Evolutionary conservation across 1,139 yeast species (phyloP).

Genomic region (Hanseniaspora uvarum): DNA sequence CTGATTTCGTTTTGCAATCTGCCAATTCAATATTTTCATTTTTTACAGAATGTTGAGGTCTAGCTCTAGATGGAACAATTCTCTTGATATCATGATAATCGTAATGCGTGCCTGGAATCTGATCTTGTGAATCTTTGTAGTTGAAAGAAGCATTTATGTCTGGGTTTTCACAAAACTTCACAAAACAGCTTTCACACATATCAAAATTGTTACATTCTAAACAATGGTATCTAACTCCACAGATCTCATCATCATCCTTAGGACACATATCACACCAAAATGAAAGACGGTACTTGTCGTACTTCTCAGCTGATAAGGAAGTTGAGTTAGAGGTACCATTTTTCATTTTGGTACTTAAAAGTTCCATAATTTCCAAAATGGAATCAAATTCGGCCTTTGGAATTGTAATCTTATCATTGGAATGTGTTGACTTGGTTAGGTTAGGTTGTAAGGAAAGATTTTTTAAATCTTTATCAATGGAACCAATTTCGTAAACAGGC

Average conservation of each 20-base stretch:
- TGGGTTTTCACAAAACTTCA: constrained; percentile 22
- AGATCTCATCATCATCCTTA: constrained; percentile 30
- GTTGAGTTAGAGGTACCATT: background rate
- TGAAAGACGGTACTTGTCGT: background rate
- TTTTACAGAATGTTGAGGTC: background rate
- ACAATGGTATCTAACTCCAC: constrained; percentile 47
- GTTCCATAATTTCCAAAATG: background rate
- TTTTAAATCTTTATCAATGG: background rate
- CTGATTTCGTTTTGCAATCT: background rate
- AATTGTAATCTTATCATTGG: background rate
- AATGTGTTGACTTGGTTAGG: background rate
- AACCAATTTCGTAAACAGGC: background rate
- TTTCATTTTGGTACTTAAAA: background rate
- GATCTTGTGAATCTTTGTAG: background rate
- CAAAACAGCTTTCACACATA: constrained; percentile 45
- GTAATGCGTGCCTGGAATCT: background rate
- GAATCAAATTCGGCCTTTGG: constrained; percentile 5
- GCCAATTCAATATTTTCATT: background rate
- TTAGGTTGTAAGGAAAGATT: background rate
- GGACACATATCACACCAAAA: constrained; percentile 14
- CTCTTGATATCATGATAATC: background rate
- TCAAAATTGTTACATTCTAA: constrained; percentile 47
- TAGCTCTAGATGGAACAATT: background rate
- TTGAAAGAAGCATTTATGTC: background rate
- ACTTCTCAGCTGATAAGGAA: background rate